A percentile compares a stretch with the other conserved stretches of the same genome.
phyloP scores from a whole-genome alignment of 2,329 filamentous ascomycete genomes.

The Sporothrix pseudoabietina region DNA sequence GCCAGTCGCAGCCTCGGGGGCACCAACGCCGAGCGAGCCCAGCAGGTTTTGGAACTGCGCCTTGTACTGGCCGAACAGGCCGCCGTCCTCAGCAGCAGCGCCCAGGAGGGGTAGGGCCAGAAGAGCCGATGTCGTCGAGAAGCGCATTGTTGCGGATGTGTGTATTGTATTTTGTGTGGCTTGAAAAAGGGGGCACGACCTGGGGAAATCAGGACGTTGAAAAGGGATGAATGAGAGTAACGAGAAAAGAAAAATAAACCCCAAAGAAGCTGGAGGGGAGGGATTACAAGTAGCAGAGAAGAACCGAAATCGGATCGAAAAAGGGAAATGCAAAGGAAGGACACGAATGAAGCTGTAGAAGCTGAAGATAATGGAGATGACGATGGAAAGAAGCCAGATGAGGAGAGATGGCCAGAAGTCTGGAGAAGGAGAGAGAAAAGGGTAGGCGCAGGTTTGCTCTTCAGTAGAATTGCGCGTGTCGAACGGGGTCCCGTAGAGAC shows the following conservation, averaged over 20 bases:
- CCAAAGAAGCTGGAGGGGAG: slow-evolving; percentile 13
- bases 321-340: slow-evolving; percentile 26
- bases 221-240: slow-evolving; percentile 7
- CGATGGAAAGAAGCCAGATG: slow-evolving; percentile 10
- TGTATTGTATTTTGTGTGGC: neutral
- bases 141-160: slow-evolving; percentile 55
- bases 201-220: neutral
- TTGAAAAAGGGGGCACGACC: neutral
- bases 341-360: slow-evolving; percentile 26
- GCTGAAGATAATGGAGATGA: slow-evolving; percentile 8
- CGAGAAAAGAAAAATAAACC: slow-evolving; percentile 12
- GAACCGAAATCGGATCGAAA: neutral
- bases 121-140: slow-evolving; percentile 53
- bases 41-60: slow-evolving; percentile 66
- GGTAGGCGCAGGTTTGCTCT: slow-evolving; percentile 9
- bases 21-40: slow-evolving; percentile 54
- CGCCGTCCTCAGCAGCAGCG: slow-evolving; percentile 50
- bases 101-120: slow-evolving; percentile 60
- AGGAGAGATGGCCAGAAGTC: slow-evolving; percentile 22
- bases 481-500: slow-evolving; percentile 13
- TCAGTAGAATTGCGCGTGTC: slow-evolving; percentile 19
- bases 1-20: slow-evolving; percentile 37
- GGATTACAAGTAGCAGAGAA: slow-evolving; percentile 13
- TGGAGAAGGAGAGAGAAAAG: slow-evolving; percentile 19
- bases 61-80: slow-evolving; percentile 59